Base-by-base conservation (phyloP, 2,329 filamentous ascomycete genomes). In the Aspergillus viridinutans region DNA sequence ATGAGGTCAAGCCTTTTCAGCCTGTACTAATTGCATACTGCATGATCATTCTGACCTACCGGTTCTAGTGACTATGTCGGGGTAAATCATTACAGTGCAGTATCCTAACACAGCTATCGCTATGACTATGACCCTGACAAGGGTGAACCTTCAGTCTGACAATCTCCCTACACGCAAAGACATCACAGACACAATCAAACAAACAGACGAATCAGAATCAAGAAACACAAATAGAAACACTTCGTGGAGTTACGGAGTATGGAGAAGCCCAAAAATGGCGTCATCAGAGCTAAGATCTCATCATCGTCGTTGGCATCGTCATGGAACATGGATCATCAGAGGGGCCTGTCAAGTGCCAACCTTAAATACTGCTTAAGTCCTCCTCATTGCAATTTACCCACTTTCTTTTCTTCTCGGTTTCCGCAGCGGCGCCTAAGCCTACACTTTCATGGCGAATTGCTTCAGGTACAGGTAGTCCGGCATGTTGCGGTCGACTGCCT, bases 381-480 rank as follows among this genome's bases (percentile, higher is more conserved):
- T 55, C 51, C 43, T 52, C 55, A n/a, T 40, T n/a, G 32, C 53
- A 38, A 38, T 49, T 26, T 17, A 25, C 20, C 35, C 50, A 9
- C 25, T 25, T 32, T 28, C 7, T n/a, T 29, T 29, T 29, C 28
- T 29, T 4, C 9, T 29, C 2, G 9, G 9, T 10, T 29, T 9
- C 10, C 10, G 28, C 28, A 29, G 12, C 12, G 4, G 12, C 12
- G 12, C 28, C n/a, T n/a, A 29, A 29, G 29, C 21, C 60, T 69
- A 76, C 26, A 77, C 74, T 70, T 81, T 84, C 70, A 87, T 78
- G 60, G 83, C 82, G 69, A 85, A 87, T 67, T 85, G 81, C 81
- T 86, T 87, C 74, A 87, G 66, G 66, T 87, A 86, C 66, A 85
- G 78, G 67, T 87, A 87, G 67, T 86, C 80, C 56, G 74, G 77